Evolutionary conservation across 495 filamentous ascomycete genomes (phyloP).

Genomic region (Endocarpon pusillum): DNA sequence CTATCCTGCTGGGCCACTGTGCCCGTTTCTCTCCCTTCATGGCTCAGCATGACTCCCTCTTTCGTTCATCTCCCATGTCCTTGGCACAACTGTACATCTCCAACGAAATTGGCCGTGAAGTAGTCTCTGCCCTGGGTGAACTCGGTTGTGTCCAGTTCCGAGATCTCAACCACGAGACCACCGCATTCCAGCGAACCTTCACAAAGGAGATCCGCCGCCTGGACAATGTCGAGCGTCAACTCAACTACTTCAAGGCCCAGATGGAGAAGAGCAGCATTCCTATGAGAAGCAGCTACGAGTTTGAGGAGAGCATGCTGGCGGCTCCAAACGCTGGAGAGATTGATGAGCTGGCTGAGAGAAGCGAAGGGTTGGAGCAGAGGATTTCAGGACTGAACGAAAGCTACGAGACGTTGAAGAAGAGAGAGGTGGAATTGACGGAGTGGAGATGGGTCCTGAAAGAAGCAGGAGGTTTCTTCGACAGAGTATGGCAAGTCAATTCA

Average conservation of each 20-base stretch:
- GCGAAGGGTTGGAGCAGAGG: constrained; percentile 79
- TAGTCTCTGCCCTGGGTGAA: constrained; percentile 90
- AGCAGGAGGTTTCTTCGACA: constrained; percentile 91
- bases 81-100: constrained; percentile 98
- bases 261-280: constrained; percentile 83
- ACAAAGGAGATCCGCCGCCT: constrained; percentile 93
- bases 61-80: constrained; percentile 99
- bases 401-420: constrained; percentile 94
- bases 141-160: constrained; percentile 90
- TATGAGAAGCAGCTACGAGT: constrained; percentile 70
- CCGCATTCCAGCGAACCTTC: constrained; percentile 91
- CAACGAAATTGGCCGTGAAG: constrained; percentile 95
- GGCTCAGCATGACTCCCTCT: constrained; percentile 70
- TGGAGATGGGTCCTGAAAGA: constrained; percentile 95
- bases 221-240: constrained; percentile 94
- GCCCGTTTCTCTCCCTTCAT: constrained; percentile 17
- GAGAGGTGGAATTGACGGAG: constrained; percentile 90
- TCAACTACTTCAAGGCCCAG: constrained; percentile 84
- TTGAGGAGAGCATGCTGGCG: constrained; percentile 64
- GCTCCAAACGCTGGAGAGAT: constrained; percentile 85
- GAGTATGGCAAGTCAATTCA: constrained; percentile 24
- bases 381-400: constrained; percentile 86
- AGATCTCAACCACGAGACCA: constrained; percentile 84
- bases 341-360: constrained; percentile 81
- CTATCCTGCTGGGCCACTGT: constrained; percentile 1